These are phyloP conservation scores for Cystobasidium sp. DNA, from an alignment of 1,284 basidiomycete species.

Conservation along the genomic window DNA sequence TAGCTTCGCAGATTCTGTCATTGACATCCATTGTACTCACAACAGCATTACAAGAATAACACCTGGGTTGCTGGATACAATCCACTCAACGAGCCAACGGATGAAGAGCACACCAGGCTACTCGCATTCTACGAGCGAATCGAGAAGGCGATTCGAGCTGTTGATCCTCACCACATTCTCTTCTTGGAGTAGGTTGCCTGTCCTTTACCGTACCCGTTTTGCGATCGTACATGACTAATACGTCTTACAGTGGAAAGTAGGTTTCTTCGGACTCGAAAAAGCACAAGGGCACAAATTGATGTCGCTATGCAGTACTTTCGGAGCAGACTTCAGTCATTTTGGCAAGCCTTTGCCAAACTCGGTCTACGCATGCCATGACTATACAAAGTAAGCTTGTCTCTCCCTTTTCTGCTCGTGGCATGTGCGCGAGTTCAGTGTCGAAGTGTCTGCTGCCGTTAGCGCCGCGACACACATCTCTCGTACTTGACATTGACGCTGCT, in stretches of 20 bases:
- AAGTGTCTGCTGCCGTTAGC: too few species aligned
- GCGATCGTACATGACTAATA: background rate
- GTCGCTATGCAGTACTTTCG: constrained; percentile 65
- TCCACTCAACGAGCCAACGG: constrained; percentile 75
- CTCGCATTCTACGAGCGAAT: constrained; percentile 68
- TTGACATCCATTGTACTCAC: constrained; percentile 50
- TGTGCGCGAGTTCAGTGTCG: too few species aligned
- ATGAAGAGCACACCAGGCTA: constrained; percentile 61
- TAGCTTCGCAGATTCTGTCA: too few species aligned
- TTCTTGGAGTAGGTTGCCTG: constrained; percentile 54
- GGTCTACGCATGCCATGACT: constrained; percentile 78
- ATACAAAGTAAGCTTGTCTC: constrained; percentile 56
- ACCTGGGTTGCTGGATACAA: constrained; percentile 68
- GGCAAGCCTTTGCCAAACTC: constrained; percentile 65
- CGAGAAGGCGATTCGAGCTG: constrained; percentile 66
- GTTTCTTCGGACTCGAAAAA: background rate
- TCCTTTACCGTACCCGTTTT: constrained; percentile 24
- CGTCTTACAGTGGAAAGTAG: constrained; percentile 22
- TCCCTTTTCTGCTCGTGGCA: background rate
- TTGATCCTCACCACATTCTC: constrained; percentile 68
- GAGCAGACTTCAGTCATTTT: constrained; percentile 73
- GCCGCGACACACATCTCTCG: too few species aligned
- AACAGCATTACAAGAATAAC: constrained; percentile 67
- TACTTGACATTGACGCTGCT: too few species aligned
- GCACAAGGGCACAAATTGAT: background rate